phyloP scores from a whole-genome alignment of 495 filamentous ascomycete genomes.

The Bacidia rubella region DNA sequence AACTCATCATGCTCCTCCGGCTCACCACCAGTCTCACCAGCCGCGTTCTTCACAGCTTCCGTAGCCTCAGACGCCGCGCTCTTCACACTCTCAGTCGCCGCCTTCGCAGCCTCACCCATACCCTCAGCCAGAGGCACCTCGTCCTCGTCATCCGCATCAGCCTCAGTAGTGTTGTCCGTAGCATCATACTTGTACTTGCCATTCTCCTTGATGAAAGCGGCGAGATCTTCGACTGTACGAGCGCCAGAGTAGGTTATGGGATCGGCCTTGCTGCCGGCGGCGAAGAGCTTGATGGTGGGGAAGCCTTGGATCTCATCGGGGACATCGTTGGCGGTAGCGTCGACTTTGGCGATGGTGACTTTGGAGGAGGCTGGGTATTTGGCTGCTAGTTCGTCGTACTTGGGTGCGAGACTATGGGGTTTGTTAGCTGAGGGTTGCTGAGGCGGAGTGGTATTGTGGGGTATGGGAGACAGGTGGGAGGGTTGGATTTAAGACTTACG shows the following conservation, averaged over 20 bases:
- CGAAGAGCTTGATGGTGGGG: slow-evolving; percentile 98
- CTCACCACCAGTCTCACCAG: slow-evolving; percentile 27
- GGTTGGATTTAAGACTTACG: slow-evolving; percentile 36
- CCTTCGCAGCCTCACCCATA: slow-evolving; percentile 35
- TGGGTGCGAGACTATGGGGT: slow-evolving; percentile 44
- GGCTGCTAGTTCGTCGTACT: slow-evolving; percentile 69
- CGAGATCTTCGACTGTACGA: slow-evolving; percentile 86
- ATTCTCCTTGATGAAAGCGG: slow-evolving; percentile 87
- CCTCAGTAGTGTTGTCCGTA: slow-evolving; percentile 32
- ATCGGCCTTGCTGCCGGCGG: slow-evolving; percentile 72
- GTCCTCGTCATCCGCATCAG: slow-evolving; percentile 29
- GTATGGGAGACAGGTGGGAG: background rate
- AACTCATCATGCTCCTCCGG: slow-evolving; percentile 50
- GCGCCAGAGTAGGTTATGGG: slow-evolving; percentile 79
- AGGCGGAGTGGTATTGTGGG: no score
- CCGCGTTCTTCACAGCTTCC: slow-evolving; percentile 27
- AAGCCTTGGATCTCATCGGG: slow-evolving; percentile 95
- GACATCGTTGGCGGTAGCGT: slow-evolving; percentile 92
- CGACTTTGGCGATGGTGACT: slow-evolving; percentile 93
- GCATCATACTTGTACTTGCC: slow-evolving; percentile 73
- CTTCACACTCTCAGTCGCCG: slow-evolving; percentile 37
- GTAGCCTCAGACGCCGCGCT: slow-evolving; percentile 26
- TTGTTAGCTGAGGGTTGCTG: slow-evolving; percentile 17
- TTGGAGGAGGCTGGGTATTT: slow-evolving; percentile 68
- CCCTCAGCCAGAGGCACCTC: slow-evolving; percentile 31